Conservation (phyloP, 306 rosid genomes). For the Inga oerstediana region DNA sequence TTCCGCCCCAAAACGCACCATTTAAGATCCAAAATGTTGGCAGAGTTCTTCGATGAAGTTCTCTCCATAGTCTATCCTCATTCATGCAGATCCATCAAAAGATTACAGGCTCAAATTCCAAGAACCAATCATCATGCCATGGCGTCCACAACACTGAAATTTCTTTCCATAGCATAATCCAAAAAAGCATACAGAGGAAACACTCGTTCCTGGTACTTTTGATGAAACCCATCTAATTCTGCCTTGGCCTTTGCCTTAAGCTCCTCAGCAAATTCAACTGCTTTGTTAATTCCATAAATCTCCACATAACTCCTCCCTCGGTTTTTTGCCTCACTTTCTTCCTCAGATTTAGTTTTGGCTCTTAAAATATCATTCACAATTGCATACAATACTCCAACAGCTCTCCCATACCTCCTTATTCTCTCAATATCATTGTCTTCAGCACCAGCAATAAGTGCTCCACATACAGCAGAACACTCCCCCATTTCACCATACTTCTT, state of each 20-base stretch:
- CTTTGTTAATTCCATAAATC: conserved; percentile 77
- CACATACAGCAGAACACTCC: conserved; percentile 92
- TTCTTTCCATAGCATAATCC: conserved; percentile 86
- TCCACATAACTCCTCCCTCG: conserved; percentile 72
- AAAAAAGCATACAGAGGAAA: conserved; percentile 88
- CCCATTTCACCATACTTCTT: conserved; percentile 97
- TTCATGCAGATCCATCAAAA: conserved; percentile 12
- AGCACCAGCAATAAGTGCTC: conserved; percentile 88
- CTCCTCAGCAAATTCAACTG: conserved; percentile 74
- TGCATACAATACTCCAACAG: conserved; percentile 79
- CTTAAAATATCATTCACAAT: conserved; percentile 78
- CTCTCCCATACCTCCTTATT: conserved; percentile 85
- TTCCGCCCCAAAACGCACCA: not conserved
- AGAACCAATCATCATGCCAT: conserved; percentile 42
- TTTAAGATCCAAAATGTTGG: not conserved
- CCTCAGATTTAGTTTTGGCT: conserved; percentile 40
- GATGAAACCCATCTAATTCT: conserved; percentile 85
- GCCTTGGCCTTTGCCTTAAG: conserved; percentile 72
- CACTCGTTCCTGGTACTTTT: conserved; percentile 70
- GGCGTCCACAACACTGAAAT: conserved; percentile 57
- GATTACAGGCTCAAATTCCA: not conserved
- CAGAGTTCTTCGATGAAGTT: conserved; percentile 26
- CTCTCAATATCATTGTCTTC: conserved; percentile 74
- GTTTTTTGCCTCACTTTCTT: conserved; percentile 33
- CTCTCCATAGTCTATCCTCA: conserved; percentile 24